Base-by-base conservation (phyloP, 176 grass and related monocot genomes). In the Tuctoria greenei region DNA sequence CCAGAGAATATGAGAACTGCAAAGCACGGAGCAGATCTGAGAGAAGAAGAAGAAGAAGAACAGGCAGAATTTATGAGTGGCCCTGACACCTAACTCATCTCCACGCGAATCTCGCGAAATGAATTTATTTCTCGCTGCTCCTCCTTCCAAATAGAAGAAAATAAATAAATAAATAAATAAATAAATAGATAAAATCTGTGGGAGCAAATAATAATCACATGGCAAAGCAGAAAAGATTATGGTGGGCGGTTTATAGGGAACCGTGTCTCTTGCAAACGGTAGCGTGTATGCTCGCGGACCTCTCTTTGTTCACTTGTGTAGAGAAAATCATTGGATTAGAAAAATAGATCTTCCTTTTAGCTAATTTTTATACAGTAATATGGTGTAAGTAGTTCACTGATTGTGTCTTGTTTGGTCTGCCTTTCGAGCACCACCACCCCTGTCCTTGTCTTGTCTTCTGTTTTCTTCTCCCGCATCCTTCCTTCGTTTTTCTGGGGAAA, bases 1-100 rank as follows among this genome's bases (percentile, higher is more conserved):
- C 4, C 26, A 17, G 27, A 47, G n/a, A n/a, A n/a, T n/a, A n/a
- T n/a, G n/a, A n/a, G 75, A 73, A 79, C 43, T 39, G 63, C 64
- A n/a, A 81, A 41, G 76, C 31, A 31, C 86, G 86, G 86, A 84
- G 15, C 76, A 88, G 75, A 88, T 84, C 86, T 88, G 75, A 71
- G 83, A 55, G 70, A 88, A 63, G 76, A 84, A 80, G 27, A 70
- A 75, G 75, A 44, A 21, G 86, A 88, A 63, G 76, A 84, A 80
- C 38, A 70, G 81, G 75, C 54, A 21, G 86, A 88, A 84, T 88
- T 88, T 88, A 88, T 84, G 64, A 75, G 64, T 71, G 76, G 80
- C 59, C 86, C 81, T 57, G 4, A 52, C 75, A 79, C 80, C 80
- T 47, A 83, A 74, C 74, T 44, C 75, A 55, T 59, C 69, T 64